phyloP scores from a whole-genome alignment of 2,329 filamentous ascomycete species.

The Trichoderma asperellum region DNA sequence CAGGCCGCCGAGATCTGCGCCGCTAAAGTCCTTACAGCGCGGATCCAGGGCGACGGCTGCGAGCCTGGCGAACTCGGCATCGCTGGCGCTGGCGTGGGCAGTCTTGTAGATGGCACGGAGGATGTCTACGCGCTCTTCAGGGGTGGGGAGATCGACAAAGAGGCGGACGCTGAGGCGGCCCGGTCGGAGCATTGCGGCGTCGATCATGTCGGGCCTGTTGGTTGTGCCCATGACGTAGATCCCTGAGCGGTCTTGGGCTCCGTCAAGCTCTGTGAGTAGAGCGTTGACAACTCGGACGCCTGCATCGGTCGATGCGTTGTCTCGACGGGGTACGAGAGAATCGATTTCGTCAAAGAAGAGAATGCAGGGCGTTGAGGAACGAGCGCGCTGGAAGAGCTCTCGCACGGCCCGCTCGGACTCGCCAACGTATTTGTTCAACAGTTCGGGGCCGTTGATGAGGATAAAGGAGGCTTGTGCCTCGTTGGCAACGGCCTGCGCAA shows the following conservation, averaged over 20 bases:
- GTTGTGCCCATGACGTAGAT: constrained; percentile 96
- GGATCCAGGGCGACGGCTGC: constrained; percentile 66
- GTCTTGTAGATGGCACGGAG: constrained; percentile 68
- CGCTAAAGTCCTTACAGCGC: constrained; percentile 77
- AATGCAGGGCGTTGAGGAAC: constrained; percentile 86
- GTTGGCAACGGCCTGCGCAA: constrained; percentile 95
- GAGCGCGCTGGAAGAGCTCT: constrained; percentile 86
- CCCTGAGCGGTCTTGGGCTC: constrained; percentile 75
- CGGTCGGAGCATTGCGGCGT: constrained; percentile 90
- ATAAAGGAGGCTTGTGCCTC: constrained; percentile 98
- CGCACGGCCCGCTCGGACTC: constrained; percentile 93
- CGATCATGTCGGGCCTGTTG: constrained; percentile 94
- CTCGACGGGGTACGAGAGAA: constrained; percentile 83
- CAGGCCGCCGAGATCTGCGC: constrained; percentile 60
- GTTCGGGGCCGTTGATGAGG: constrained; percentile 92
- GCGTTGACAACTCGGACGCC: constrained; percentile 92
- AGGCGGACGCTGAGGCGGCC: constrained; percentile 87
- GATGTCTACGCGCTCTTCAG: constrained; percentile 83
- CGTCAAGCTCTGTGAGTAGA: constrained; percentile 90
- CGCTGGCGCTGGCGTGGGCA: constrained; percentile 38
- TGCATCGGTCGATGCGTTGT: constrained; percentile 77
- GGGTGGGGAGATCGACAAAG: constrained; percentile 83
- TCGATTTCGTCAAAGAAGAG: constrained; percentile 99
- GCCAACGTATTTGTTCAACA: constrained; percentile 97
- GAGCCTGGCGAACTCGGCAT: constrained; percentile 59